Base-by-base conservation (phyloP, 495 filamentous ascomycete species). In the Aeminium ludgeri region DNA sequence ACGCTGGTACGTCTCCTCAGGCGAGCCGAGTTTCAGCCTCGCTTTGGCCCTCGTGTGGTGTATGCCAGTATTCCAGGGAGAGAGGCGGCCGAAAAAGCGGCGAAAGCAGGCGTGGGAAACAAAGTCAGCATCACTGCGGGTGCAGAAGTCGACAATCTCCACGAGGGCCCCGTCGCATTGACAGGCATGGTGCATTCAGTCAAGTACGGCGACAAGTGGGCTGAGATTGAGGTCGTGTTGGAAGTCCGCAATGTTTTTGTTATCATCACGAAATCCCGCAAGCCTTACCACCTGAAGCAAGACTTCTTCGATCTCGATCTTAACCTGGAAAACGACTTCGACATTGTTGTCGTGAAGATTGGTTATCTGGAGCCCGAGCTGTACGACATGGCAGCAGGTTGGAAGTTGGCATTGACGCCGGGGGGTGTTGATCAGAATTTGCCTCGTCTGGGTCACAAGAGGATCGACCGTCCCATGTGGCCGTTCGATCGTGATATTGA, bases 341-440 rank as follows among this genome's bases (percentile, higher is more conserved):
- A 69, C 42, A 64, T 74, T 12, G 67, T 74, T 10, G 62, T 74
- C 13, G 68, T 73, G 5, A 74, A 74, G 55, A 74, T 74, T 36
- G 69, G 70, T 15, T 74, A 73, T 43, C 48, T 74, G 10, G 69
- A 74, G 47, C 70, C 70, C 12, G 67, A 74, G 30, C 48, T 74
- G 1, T 72, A 66, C 37, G 59, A 60, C 30, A 73, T 25, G 23
- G 23, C 23, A 25, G 23, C 23, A 25, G 23, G 8, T 8, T 25
- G 23, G 23, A 25, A 25, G 23, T 8, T 25, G 23, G 23, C 23
- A 4, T 25, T 25, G 23, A 25, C 23, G 23, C 23, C 23, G 23
- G 23, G 23, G 3, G 23, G 23, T 25, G 23, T 25, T 25, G 23
- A 25, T 25, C 23, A 25, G 23, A 8, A 25, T 25, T 25, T 25